These are phyloP conservation scores for Amanita subjunquillea DNA, from an alignment of 768 basidiomycete genomes.

Conservation along the genomic window DNA sequence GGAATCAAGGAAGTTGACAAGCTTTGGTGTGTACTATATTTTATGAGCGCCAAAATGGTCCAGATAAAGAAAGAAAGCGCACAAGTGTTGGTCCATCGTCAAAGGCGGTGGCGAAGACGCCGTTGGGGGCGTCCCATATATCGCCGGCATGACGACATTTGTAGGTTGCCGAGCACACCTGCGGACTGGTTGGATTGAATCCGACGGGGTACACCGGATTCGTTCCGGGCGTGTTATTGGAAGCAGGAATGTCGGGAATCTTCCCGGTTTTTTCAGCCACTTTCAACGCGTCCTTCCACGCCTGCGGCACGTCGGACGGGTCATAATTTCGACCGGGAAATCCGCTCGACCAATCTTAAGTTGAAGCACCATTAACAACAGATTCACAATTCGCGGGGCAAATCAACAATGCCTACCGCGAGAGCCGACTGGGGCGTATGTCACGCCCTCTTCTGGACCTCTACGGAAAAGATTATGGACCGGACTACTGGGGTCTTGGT, in stretches of 20 bases:
- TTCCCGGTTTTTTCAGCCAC: slow-evolving; percentile 56
- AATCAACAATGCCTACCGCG: slow-evolving; percentile 29
- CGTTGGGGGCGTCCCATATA: slow-evolving; percentile 68
- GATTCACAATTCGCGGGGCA: neutral
- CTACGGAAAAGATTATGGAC: slow-evolving; percentile 57
- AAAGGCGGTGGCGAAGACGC: slow-evolving; percentile 56
- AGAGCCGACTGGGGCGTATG: slow-evolving; percentile 50
- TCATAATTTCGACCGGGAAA: slow-evolving; percentile 50
- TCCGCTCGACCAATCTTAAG: slow-evolving; percentile 46
- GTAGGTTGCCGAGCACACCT: slow-evolving; percentile 72
- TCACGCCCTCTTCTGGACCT: slow-evolving; percentile 31
- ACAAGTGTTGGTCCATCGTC: slow-evolving; percentile 70
- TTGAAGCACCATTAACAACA: too few species aligned
- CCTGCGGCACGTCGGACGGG: slow-evolving; percentile 39
- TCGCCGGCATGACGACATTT: slow-evolving; percentile 54
- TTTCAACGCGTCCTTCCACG: slow-evolving; percentile 66
- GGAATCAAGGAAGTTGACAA: slow-evolving; percentile 58
- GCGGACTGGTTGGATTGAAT: slow-evolving; percentile 30
- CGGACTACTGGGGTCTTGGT: slow-evolving; percentile 50
- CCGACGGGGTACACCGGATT: slow-evolving; percentile 38
- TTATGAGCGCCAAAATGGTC: slow-evolving; percentile 3
- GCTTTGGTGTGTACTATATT: slow-evolving; percentile 25
- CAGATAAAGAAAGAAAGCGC: slow-evolving; percentile 7
- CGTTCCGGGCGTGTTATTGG: slow-evolving; percentile 24
- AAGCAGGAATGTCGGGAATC: slow-evolving; percentile 58